Evolutionary conservation across 2,329 filamentous ascomycete genomes (phyloP).

Genomic region (Fusarium scirpi): DNA sequence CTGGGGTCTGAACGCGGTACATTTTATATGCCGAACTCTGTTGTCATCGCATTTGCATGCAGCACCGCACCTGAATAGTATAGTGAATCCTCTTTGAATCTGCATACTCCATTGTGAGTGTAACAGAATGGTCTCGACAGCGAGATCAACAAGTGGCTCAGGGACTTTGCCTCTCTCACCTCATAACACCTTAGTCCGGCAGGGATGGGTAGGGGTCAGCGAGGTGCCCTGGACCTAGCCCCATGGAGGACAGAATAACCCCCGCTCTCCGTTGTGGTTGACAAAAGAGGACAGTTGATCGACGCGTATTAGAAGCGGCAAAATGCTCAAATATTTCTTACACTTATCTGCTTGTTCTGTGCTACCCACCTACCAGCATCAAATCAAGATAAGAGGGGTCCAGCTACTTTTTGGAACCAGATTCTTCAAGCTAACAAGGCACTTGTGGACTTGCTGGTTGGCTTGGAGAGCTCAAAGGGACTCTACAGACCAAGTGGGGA

Average conservation of each 20-base stretch:
- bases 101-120: neutral
- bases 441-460: slow-evolving; percentile 15
- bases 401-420: slow-evolving; percentile 5
- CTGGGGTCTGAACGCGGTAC: neutral
- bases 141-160: slow-evolving; percentile 26
- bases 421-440: slow-evolving; percentile 23
- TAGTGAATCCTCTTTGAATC: neutral
- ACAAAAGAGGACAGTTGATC: neutral
- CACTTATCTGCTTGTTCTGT: neutral
- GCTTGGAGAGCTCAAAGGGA: slow-evolving; percentile 2
- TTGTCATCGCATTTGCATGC: neutral
- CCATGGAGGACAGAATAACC: slow-evolving; percentile 2
- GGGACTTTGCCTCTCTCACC: slow-evolving; percentile 30
- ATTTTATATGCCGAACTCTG: neutral
- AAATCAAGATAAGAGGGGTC: slow-evolving; percentile 27
- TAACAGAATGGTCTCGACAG: slow-evolving; percentile 4
- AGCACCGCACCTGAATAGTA: neutral
- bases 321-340: neutral
- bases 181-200: slow-evolving; percentile 12
- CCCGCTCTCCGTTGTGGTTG: neutral
- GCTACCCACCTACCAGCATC: slow-evolving; percentile 1
- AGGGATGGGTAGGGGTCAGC: neutral
- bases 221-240: slow-evolving; percentile 25
- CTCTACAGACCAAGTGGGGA: slow-evolving; percentile 10
- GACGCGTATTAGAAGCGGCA: neutral